Base-by-base conservation (phyloP, 2,329 filamentous ascomycete species). In the Trichoderma sp. region DNA sequence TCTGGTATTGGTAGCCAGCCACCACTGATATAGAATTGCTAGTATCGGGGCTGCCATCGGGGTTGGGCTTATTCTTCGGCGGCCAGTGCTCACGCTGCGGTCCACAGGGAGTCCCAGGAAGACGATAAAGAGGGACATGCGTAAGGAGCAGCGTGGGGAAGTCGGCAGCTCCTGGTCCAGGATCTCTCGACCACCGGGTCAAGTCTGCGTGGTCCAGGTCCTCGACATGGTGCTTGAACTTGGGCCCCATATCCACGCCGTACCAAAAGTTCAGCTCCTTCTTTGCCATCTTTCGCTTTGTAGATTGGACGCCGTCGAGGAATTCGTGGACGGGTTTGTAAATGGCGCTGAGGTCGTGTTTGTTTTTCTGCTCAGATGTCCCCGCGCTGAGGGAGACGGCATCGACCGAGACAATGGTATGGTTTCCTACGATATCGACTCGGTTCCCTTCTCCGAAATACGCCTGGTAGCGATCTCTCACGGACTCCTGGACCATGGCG, bases 1-100 rank as follows among this genome's bases (percentile, higher is more conserved):
- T 99, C 78, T 98, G 95, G 77, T 99, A 99, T 78, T 99, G 96
- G 76, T 97, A 97, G 16, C 96, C 96, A 19, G 84, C 85, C 11
- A 87, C 83, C 19, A 99, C 89, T 2, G 86, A 86, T 70, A 99
- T 92, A 29, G 94, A 89, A 73, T 96, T 96, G 68, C 88, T 86
- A 58, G 92, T 84, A 74, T 96, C 92, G 3, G 82, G 88, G 68
- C 80, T 78, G 1, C 87, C 81, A 0, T 86, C 84, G 7, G 88
- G 88, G 66, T 87, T 85, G 1, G 87, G 84, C 1, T 86, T 88
- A 68, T 85, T 86, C 0, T 88, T 83, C 0, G 92, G 93, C 2
- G 93, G 93, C 83, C 89, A 95, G 72, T 88, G 91, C 81, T 99
- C 96, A 70, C 96, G 89, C 59, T 91, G 82, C 1, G 93, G 93